Conservation (phyloP, 352 stramenopile genomes). For the Globisporangium solare region DNA sequence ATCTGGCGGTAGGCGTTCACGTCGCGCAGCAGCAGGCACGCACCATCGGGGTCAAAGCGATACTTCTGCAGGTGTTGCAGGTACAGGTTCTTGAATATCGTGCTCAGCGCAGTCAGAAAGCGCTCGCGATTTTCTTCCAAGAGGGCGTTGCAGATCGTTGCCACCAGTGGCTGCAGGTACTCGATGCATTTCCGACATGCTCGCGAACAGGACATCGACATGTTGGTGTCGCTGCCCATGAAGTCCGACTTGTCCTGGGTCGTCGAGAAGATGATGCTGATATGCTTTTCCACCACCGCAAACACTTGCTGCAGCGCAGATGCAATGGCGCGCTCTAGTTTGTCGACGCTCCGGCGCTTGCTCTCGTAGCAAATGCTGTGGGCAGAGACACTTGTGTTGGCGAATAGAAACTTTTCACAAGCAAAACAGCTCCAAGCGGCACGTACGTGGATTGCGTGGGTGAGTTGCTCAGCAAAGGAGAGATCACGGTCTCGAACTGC, state of each 20-base stretch:
- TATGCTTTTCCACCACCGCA: constrained; percentile 55
- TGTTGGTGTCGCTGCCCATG: constrained; percentile 62
- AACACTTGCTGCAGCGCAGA: constrained; percentile 48
- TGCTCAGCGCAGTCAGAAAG: constrained; percentile 50
- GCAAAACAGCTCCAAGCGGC: not conserved
- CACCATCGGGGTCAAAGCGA: constrained; percentile 75
- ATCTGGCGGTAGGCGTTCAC: constrained; percentile 70
- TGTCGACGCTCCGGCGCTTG: constrained; percentile 64
- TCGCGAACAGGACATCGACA: constrained; percentile 66
- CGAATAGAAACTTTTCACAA: not conserved
- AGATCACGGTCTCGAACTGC: constrained; percentile 45
- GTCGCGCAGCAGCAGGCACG: constrained; percentile 77
- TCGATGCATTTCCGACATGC: constrained; percentile 67
- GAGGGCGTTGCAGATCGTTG: constrained; percentile 42
- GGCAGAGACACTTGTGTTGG: not conserved
- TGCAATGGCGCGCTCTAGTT: constrained; percentile 51
- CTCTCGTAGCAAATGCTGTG: constrained; percentile 72
- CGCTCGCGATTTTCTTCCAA: constrained; percentile 61
- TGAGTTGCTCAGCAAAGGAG: constrained; percentile 29
- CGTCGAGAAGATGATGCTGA: constrained; percentile 39
- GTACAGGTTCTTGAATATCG: constrained; percentile 70
- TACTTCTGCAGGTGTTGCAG: constrained; percentile 72
- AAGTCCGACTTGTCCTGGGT: constrained; percentile 78
- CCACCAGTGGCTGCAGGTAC: constrained; percentile 65
- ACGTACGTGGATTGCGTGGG: constrained; percentile 75